phyloP scores from a whole-genome alignment of 1,284 basidiomycete species.

The Takashimella tepidaria region DNA sequence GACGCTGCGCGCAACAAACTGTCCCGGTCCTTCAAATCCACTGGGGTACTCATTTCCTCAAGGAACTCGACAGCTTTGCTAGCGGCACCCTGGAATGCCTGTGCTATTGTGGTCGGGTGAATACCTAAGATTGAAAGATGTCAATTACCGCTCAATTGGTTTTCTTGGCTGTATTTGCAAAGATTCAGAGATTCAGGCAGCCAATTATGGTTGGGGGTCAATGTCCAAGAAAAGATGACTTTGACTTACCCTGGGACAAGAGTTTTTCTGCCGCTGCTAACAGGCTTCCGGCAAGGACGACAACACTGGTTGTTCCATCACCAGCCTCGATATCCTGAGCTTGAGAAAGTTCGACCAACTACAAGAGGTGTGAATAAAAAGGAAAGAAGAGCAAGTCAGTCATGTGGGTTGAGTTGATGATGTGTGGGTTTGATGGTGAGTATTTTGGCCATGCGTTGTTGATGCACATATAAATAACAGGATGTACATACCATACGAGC shows the following conservation, averaged over 20 bases:
- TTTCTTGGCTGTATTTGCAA: too few species aligned
- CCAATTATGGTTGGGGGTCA: too few species aligned
- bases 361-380: conserved; percentile 15
- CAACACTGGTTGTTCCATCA: conserved; percentile 98
- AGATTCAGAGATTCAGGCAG: too few species aligned
- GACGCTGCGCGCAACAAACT: conserved; percentile 86
- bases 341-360: conserved; percentile 95
- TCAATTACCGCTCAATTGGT: too few species aligned
- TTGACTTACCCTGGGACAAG: conserved; percentile 73
- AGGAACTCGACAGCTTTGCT: conserved; percentile 90
- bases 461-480: background rate
- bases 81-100: conserved; percentile 90
- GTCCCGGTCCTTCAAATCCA: conserved; percentile 84
- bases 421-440: conserved; percentile 5
- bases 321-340: conserved; percentile 99
- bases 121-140: too few species aligned
- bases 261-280: conserved; percentile 95
- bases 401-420: too few species aligned
- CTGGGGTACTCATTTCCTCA: conserved; percentile 85
- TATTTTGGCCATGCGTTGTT: background rate
- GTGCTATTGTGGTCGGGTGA: conserved; percentile 95
- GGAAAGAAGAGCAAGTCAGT: too few species aligned
- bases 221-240: too few species aligned
- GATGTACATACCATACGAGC: conserved; percentile 76
- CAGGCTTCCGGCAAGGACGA: conserved; percentile 90